These are phyloP conservation scores for Carex scoparia DNA, from an alignment of 176 grass and related monocot genomes.

Conservation along the genomic window DNA sequence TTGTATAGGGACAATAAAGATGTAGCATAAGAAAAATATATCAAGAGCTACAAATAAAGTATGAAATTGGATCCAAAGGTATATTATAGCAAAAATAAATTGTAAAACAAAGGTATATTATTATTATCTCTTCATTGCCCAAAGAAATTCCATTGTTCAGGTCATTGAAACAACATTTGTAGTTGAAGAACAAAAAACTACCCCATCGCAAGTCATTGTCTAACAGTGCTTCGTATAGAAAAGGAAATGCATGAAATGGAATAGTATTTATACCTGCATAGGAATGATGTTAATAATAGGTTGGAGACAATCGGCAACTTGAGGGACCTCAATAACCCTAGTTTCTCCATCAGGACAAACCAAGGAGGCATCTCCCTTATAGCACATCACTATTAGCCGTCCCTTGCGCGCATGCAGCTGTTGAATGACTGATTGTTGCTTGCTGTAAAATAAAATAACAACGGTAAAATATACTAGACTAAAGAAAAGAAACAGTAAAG, in stretches of 20 bases:
- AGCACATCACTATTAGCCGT: slow-evolving; percentile 78
- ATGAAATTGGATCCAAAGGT: not conserved
- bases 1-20: not conserved
- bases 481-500: not conserved
- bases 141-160: not conserved
- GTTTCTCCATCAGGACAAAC: slow-evolving; percentile 49
- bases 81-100: not conserved
- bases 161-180: not conserved
- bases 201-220: not conserved
- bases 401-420: slow-evolving; percentile 89
- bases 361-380: slow-evolving; percentile 42
- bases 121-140: not conserved
- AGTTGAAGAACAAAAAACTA: not conserved
- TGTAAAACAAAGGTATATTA: not conserved
- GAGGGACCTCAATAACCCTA: slow-evolving; percentile 76
- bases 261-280: slow-evolving; percentile 46
- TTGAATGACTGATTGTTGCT: slow-evolving; percentile 89
- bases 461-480: not conserved
- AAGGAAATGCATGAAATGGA: not conserved
- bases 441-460: slow-evolving; percentile 35
- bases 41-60: not conserved
- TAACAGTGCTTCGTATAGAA: not conserved
- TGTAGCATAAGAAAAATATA: not conserved
- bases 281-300: slow-evolving; percentile 90
- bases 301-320: slow-evolving; percentile 67